Percentiles rank a stretch among this genome's conserved stretches.
Conservation (phyloP, 768 basidiomycete species). For the Strobilomyces dryophilus region DNA sequence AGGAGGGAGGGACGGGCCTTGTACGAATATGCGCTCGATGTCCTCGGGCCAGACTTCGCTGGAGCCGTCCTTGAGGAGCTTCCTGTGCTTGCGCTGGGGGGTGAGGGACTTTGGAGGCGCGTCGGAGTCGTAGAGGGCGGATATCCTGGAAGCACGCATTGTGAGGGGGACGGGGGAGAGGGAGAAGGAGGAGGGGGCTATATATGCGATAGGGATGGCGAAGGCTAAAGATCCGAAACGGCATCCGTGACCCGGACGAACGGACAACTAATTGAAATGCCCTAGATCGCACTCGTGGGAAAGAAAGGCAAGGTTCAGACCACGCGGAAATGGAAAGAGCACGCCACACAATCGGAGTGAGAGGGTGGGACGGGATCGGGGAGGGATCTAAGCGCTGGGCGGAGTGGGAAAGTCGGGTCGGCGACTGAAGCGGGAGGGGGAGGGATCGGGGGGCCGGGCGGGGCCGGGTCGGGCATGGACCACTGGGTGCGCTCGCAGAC, state of each 20-base stretch:
- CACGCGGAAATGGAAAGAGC: conserved; percentile 43
- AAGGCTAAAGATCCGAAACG: conserved; percentile 48
- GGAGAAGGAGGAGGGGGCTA: conserved; percentile 23
- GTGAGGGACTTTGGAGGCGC: conserved; percentile 35
- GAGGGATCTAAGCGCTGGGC: conserved; percentile 25
- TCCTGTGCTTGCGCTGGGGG: conserved; percentile 77
- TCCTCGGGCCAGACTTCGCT: conserved; percentile 80
- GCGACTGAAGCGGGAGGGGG: conserved; percentile 3
- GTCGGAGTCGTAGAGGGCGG: conserved; percentile 21
- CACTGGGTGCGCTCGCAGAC: conserved; percentile 67
- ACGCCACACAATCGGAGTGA: conserved; percentile 47
- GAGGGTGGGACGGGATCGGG: conserved; percentile 20
- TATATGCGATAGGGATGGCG: conserved; percentile 24
- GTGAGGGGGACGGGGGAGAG: conserved; percentile 5
- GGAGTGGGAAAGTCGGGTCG: conserved; percentile 1
- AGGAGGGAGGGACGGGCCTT: conserved; percentile 41
- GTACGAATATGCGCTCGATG: conserved; percentile 73
- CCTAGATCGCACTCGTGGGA: conserved; percentile 33
- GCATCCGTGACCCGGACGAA: conserved; percentile 21
- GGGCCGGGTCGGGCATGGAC: conserved; percentile 16
- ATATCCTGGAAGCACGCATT: conserved; percentile 25
- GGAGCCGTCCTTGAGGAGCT: conserved; percentile 78
- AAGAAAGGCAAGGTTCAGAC: conserved; percentile 21
- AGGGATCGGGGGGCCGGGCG: background rate
- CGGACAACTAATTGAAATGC: conserved; percentile 33